Evolutionary conservation across 768 basidiomycete genomes (phyloP), one percentile per base, ranked within the genome.

Genomic region (Lactarius psammicola): DNA sequence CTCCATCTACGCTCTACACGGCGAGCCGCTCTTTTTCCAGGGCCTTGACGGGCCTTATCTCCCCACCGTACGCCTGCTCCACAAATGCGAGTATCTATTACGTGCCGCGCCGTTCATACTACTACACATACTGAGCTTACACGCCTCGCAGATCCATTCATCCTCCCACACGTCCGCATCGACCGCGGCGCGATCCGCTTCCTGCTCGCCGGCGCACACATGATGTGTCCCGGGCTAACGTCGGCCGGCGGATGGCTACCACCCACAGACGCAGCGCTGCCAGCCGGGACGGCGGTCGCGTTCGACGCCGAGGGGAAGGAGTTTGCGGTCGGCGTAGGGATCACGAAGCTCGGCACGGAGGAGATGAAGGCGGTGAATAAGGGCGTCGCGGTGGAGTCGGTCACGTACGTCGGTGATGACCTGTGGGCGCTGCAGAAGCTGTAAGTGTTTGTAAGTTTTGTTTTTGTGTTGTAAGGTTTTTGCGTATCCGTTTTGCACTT

Each of bases 111-210:
- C 20, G 3, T 34, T 17, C 10, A 4, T 9, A 4, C n/a, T n/a
- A n/a, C n/a, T n/a, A n/a, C 10, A 11, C 10, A 23, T 13, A 28
- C 53, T 36, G 38, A 40, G 40, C 34, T 9, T 26, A 31, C 46
- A 11, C 59, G 18, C 58, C 31, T 18, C 36, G 13, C 76, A 99
- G 96, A 97, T 80, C 97, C 97, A 9, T 89, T 85, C 72, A 81
- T 98, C 69, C 84, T 98, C 36, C 94, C 95, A 5, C 87, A 83
- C 71, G 94, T 96, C 57, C 86, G 88, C 69, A 83, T 98, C 56
- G 97, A 99, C 80, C 89, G 96, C 59, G 97, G 97, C 57, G 97
- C 97, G 60, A 99, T 99, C 78, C 92, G 95, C 38, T 99, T 98
- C 78, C 84, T 99, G 44, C 86, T 99, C 55, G 89, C 87, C 13